phyloP scores from a whole-genome alignment of 768 basidiomycete species.

The Boletus barrowsii region DNA sequence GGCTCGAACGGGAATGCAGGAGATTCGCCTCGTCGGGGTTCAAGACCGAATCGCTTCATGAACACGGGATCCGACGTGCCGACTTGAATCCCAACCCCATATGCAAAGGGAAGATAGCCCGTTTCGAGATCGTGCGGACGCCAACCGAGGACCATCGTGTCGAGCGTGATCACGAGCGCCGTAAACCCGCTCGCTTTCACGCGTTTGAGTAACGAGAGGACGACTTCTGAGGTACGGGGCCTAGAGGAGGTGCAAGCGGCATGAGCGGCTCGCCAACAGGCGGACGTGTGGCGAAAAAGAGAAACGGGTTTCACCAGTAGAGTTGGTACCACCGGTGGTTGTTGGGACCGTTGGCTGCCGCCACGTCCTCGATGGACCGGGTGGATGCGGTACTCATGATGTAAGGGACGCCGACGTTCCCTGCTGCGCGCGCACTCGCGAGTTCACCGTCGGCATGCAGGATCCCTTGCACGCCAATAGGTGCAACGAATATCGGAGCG shows the following conservation, averaged over 20 bases:
- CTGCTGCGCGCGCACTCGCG: slow-evolving; percentile 64
- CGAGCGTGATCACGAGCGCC: slow-evolving; percentile 75
- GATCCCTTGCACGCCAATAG: slow-evolving; percentile 78
- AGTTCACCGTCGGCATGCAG: slow-evolving; percentile 70
- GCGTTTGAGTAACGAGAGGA: slow-evolving; percentile 60
- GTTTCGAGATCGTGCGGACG: slow-evolving; percentile 69
- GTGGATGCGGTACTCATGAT: slow-evolving; percentile 75
- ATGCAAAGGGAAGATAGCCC: slow-evolving; percentile 62
- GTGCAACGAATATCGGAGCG: slow-evolving; percentile 62
- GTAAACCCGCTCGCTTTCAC: slow-evolving; percentile 65
- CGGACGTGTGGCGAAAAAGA: background rate
- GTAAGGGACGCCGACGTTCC: slow-evolving; percentile 59
- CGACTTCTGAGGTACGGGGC: slow-evolving; percentile 60
- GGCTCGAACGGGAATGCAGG: slow-evolving; percentile 61
- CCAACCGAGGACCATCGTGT: slow-evolving; percentile 73
- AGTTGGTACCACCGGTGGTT: slow-evolving; percentile 78
- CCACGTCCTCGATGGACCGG: slow-evolving; percentile 77
- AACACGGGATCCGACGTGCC: slow-evolving; percentile 76
- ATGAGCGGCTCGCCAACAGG: background rate
- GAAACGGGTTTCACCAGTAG: slow-evolving; percentile 48
- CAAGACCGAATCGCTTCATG: slow-evolving; percentile 54
- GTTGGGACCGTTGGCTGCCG: slow-evolving; percentile 57
- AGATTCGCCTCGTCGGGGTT: slow-evolving; percentile 38
- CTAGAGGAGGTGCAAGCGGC: slow-evolving; percentile 32
- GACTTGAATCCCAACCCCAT: slow-evolving; percentile 64